These are phyloP conservation scores for Beauveria varroae DNA, from an alignment of 2,329 filamentous ascomycete species.

Conservation along the genomic window DNA sequence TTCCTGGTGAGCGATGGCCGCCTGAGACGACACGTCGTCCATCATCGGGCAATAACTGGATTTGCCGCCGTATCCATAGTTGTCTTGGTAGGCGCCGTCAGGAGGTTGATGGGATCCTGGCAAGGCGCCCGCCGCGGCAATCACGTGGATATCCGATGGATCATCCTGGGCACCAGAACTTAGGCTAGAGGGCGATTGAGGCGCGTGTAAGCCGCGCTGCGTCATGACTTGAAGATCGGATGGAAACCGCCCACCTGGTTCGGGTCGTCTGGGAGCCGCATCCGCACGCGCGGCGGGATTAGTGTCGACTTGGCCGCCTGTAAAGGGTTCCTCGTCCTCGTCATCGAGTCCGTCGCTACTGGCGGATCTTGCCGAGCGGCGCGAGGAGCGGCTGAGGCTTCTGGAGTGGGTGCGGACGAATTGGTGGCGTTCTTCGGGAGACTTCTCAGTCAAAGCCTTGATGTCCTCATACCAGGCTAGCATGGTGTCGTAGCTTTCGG, in stretches of 20 bases:
- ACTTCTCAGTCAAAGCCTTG: conserved; percentile 79
- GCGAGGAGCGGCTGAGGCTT: conserved; percentile 62
- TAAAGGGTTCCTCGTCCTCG: conserved; percentile 58
- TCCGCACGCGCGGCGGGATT: conserved; percentile 43
- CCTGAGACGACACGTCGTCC: conserved; percentile 42
- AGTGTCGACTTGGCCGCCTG: conserved; percentile 37
- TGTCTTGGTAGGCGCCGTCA: conserved; percentile 19
- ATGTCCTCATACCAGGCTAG: conserved; percentile 95
- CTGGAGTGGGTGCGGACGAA: conserved; percentile 79
- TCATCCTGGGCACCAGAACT: conserved; percentile 53
- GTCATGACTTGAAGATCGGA: conserved; percentile 82
- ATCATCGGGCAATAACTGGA: conserved; percentile 39
- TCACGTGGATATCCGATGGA: conserved; percentile 46
- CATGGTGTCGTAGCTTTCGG: conserved; percentile 83
- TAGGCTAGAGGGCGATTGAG: conserved; percentile 73
- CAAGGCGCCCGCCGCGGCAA: conserved; percentile 49
- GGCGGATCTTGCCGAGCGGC: conserved; percentile 54
- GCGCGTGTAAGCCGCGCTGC: conserved; percentile 70
- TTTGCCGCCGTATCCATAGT: conserved; percentile 35
- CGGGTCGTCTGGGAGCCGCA: conserved; percentile 56
- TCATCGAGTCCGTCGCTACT: conserved; percentile 75
- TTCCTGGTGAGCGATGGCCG: conserved; percentile 41
- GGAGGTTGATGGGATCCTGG: conserved; percentile 33
- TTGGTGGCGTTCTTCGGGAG: conserved; percentile 77
- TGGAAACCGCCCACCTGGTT: conserved; percentile 94